A percentile compares a stretch with the other conserved stretches of the same genome.
phyloP scores from a whole-genome alignment of 345 rosid genomes.

The Lepidium aucheri region DNA sequence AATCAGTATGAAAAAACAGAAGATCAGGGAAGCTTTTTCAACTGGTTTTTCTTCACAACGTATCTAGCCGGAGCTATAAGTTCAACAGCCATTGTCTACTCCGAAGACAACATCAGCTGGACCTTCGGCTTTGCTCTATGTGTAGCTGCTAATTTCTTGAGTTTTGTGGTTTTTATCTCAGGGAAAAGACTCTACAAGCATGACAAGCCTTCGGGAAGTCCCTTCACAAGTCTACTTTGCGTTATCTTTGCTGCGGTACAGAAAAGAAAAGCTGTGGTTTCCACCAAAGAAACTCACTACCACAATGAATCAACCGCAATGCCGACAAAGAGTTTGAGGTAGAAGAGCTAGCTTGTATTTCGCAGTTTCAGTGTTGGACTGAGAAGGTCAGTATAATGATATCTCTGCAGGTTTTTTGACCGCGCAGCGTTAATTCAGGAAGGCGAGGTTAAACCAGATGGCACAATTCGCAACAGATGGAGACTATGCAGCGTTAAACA shows the following conservation, averaged over 20 bases:
- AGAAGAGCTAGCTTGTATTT: not conserved
- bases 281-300: constrained; percentile 31
- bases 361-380: not conserved
- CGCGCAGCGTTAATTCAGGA: constrained; percentile 35
- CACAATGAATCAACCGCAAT: constrained; percentile 11
- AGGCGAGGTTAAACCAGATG: constrained; percentile 31
- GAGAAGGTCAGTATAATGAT: not conserved
- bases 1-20: constrained; percentile 29
- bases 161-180: constrained; percentile 18
- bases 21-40: constrained; percentile 39
- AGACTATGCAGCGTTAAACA: constrained; percentile 43
- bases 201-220: constrained; percentile 38
- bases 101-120: constrained; percentile 45
- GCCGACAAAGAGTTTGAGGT: constrained; percentile 35
- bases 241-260: constrained; percentile 33
- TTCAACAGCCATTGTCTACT: constrained; percentile 29
- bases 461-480: constrained; percentile 35
- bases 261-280: constrained; percentile 31
- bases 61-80: constrained; percentile 23
- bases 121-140: constrained; percentile 35
- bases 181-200: constrained; percentile 35
- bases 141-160: constrained; percentile 20
- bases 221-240: constrained; percentile 33
- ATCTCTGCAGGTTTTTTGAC: constrained; percentile 15
- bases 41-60: constrained; percentile 38